Base-by-base conservation (phyloP, 2,329 filamentous ascomycete species). In the Macrophomina tecta region DNA sequence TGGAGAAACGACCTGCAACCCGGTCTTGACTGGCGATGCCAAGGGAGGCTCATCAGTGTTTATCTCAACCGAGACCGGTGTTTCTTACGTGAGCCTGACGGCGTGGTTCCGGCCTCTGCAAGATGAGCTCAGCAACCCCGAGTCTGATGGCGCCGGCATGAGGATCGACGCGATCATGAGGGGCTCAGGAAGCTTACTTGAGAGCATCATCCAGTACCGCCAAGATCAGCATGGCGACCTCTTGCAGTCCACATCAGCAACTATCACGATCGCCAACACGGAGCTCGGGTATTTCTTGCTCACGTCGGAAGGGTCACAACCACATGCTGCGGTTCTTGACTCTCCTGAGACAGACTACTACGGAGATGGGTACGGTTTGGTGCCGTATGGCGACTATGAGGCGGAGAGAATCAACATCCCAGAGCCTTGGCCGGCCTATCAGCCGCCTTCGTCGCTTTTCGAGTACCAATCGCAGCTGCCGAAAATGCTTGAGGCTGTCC, bases 391-490 rank as follows among this genome's bases (percentile, higher is more conserved):
- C 30, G 83, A 87, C 58, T 87, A 84, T 72, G 60, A 52, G 48
- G 38, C 65, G 11, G 65, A 52, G 18, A 51, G 40, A 16, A 23
- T 62, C 40, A 48, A 67, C 7, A 53, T 63, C 46, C 65, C 48
- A 40, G 86, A 88, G 72, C 86, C 87, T n/a, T 87, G 91, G 48
- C 89, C 87, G 49, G 82, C 87, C 1, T 92, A 90, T 79, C 86
- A 89, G 71, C 84, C 88, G 6, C 84, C 89, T 18, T 84, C 87
- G 66, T 81, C 81, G 7, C 65, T 67, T 7, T 87, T 93, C 67
- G 86, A 86, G 65, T 81, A 86, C 67, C 77, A 79, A 7, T 89
- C 87, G 4, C 80, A 82, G 30, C 76, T 92, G 8, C 85, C 88
- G 2, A 76, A 77, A 34, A 79, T 90, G 55, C 80, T 90, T 12